Base-by-base conservation (phyloP, 805 yeast genomes). In the Komagataella pastoris region DNA sequence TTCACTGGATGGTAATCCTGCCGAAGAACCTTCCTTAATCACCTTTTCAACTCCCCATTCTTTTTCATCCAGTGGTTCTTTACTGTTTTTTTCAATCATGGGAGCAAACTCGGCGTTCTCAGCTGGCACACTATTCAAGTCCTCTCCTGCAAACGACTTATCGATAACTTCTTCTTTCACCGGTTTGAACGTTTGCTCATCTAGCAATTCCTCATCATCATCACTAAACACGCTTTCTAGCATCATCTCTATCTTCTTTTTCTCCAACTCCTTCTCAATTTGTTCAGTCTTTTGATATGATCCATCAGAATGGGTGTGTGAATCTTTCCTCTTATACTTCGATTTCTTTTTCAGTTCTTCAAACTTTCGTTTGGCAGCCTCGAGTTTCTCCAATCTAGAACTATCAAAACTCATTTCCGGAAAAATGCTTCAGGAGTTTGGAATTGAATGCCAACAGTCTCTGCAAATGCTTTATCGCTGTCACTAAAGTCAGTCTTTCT, bases 401-500 rank as follows among this genome's bases (percentile, higher is more conserved):
- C 19, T 44, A 24, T 47, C 43, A 17, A 17, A 10, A 30, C 40
- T 30, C 40, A 30, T 30, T 10, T 14, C 50, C 17, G 12, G 40
- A 62, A 61, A 43, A 50, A 64, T 47, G 60, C 61, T 52, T 91
- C 97, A 0, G 98, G 98, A 0, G 79, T 68, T 50, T 68, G 67
- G 59, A 88, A 91, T 18, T 57, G 55, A 1, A 88, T 47, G 0
- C 77, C 78, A 1, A 76, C 60, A 17, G 69, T 72, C 47, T 70
- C 56, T 0, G 98, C 97, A 71, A 90, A 90, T 52, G 54, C 61
- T 55, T 62, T 65, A 64, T 91, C 99, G 49, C 85, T 77, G 58
- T 86, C 89, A 71, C 93, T 86, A 61, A 83, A 85, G 64, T 91
- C 98, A 0, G 61, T 64, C 1, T 62, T 59, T 51, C 98, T 71